Percentiles rank a stretch among this genome's conserved stretches.
These are phyloP conservation scores for Zygnema cylindricum DNA, from an alignment of 139 green algal genomes.

Conservation along the genomic window DNA sequence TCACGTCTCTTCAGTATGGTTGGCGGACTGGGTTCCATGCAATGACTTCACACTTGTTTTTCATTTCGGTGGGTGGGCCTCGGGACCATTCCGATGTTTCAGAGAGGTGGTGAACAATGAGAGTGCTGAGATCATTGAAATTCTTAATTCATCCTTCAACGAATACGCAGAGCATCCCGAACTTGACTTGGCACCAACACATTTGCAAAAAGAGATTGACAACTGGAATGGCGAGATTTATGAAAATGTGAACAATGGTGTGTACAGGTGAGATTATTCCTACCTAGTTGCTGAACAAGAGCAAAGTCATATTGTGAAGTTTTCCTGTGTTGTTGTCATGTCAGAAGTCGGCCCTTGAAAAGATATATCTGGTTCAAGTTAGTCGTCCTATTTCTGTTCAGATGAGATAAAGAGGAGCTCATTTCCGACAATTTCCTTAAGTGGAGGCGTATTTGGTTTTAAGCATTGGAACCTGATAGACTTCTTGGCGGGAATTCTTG, in stretches of 20 bases:
- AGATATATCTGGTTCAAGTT: too few species aligned
- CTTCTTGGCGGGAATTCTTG: too few species aligned
- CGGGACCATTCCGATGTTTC: not conserved
- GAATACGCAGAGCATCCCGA: conserved; percentile 37
- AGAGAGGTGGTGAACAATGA: conserved; percentile 62
- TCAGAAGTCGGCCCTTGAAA: too few species aligned
- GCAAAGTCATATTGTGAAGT: too few species aligned
- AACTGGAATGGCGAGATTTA: conserved; percentile 85
- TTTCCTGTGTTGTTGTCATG: too few species aligned
- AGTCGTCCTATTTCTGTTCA: too few species aligned
- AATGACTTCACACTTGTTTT: not conserved
- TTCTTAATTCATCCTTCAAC: conserved; percentile 57
- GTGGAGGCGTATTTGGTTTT: too few species aligned
- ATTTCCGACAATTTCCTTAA: too few species aligned
- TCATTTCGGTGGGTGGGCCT: not conserved
- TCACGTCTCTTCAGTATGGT: not conserved
- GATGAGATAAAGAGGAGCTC: too few species aligned
- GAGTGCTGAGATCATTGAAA: conserved; percentile 74
- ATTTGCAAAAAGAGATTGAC: conserved; percentile 73
- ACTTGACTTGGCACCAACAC: conserved; percentile 46
- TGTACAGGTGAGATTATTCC: conserved; percentile 93
- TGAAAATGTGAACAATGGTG: conserved; percentile 92
- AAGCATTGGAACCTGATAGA: too few species aligned
- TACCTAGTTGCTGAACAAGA: too few species aligned
- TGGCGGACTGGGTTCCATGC: too few species aligned